Percentiles rank a stretch among this genome's conserved stretches.
phyloP scores from a whole-genome alignment of 352 stramenopile species.

The Pythium folliculosum region DNA sequence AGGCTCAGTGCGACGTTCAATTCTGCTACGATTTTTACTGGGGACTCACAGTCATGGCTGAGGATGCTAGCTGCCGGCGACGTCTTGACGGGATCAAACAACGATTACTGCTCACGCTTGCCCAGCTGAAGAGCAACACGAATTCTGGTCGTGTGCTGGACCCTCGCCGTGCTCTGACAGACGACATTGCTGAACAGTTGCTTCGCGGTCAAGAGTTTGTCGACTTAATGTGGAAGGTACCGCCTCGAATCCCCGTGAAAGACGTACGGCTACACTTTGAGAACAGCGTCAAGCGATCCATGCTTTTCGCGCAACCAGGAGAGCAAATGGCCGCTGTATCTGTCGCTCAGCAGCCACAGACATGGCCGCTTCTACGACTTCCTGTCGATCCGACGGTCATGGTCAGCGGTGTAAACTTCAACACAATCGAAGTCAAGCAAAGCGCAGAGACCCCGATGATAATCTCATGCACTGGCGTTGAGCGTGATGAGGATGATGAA shows the following conservation, averaged over 20 bases:
- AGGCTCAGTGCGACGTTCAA: conserved; percentile 74
- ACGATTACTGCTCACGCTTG: conserved; percentile 67
- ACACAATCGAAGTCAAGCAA: conserved; percentile 77
- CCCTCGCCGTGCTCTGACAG: conserved; percentile 33
- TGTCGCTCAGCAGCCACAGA: conserved; percentile 7
- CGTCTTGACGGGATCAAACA: conserved; percentile 85
- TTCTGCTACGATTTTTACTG: conserved; percentile 89
- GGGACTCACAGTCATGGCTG: conserved; percentile 80
- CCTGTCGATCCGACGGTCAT: conserved; percentile 78
- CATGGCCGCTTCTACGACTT: conserved; percentile 49
- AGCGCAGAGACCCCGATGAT: conserved; percentile 84
- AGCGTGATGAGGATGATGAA: conserved; percentile 71
- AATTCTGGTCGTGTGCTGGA: conserved; percentile 39
- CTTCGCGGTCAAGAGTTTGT: conserved; percentile 84
- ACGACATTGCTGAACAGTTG: conserved; percentile 78
- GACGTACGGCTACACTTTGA: conserved; percentile 58
- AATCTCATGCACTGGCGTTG: conserved; percentile 73
- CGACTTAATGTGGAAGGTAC: conserved; percentile 81
- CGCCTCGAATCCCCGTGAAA: conserved; percentile 62
- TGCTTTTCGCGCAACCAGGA: conserved; percentile 32
- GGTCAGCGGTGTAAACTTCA: conserved; percentile 68
- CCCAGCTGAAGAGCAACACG: conserved; percentile 65
- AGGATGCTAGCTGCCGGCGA: conserved; percentile 72
- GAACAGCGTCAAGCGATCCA: conserved; percentile 50
- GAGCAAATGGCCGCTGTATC: background rate